Evolutionary conservation across 1,139 yeast genomes (phyloP), one percentile per base, ranked within the genome.

Genomic region (Pichia sp.): DNA sequence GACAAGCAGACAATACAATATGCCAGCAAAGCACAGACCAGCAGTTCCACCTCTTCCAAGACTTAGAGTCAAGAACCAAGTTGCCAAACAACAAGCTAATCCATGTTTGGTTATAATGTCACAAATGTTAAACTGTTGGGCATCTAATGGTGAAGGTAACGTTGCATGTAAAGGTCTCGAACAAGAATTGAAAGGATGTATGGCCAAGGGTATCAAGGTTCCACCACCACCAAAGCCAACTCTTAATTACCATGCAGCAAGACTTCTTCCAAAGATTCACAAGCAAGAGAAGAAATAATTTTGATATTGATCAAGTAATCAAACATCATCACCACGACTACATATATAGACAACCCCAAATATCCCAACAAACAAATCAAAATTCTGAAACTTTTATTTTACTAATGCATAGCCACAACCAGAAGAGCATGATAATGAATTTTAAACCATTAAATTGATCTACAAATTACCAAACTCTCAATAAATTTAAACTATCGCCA

Each of bases 91-190:
- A 73, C 72, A 67, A 38, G 81, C 69, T 67, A 82, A 86, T 56
- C 83, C 87, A 53, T 90, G 97, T 65, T 68, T 82, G 53, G 89
- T 87, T 47, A 72, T 85, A 55, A 86, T 91, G 93, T 83, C 94
- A 7, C 84, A 88, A 40, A 74, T 91, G 66, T 73, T 91, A 59
- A 88, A 86, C 72, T 91, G 98, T 68, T 91, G 98, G 98, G 95
- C 97, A 4, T 87, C 96, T 30, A 87, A 89, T 69, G 93, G 95
- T 44, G 96, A 89, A 67, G 93, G 93, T 50, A 74, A 85, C 20
- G 69, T 75, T 12, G 75, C 70, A 40, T 91, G 98, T 68, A 71
- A 74, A 22, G 73, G 72, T 10, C 70, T 86, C 48, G 96, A 85
- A 60, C 68, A 59, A 24, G 80, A 79, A 36, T 68, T 82, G 56